Base-by-base conservation (phyloP, 768 basidiomycete genomes). In the Paxillus rubicundulus region DNA sequence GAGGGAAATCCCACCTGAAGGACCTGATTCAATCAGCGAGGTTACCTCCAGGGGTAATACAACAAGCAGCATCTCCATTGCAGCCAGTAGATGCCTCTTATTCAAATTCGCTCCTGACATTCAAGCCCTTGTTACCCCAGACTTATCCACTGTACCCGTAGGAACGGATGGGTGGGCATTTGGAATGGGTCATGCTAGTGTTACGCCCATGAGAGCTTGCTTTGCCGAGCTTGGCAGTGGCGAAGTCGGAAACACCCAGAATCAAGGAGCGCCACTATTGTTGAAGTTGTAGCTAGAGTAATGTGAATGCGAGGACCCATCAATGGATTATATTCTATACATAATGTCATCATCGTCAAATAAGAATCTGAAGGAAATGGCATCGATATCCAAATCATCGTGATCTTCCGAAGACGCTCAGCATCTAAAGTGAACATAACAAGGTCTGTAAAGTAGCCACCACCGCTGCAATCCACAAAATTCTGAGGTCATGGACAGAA, bases 161-260 rank as follows among this genome's bases (percentile, higher is more conserved):
- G 92, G 90, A 3, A 84, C 88, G 9, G 93, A 97, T 67, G 83
- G 81, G 0, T 92, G 89, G 88, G 91, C 89, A 14, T 72, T 94
- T 30, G 72, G 76, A 52, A 76, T 82, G 52, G 89, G 86, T 5
- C 81, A 74, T 58, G 85, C 81, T 32, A 88, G 87, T 57, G 83
- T 94, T 3, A 92, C 91, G 20, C 89, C 92, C 4, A 69, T 93
- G 49, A 77, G 82, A 49, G 84, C 92, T 14, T 75, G 79, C 52
- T 92, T 91, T 62, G 89, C 81, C 9, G 88, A 92, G 64, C 62
- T 45, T 24, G 55, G 42, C 20, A 12, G 61, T 63, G 49, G 56
- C 55, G 30, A 64, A 41, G 44, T 61, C 47, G 56, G 59, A 18
- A 66, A 73, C 37, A 38, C 72, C 20, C 79, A 81, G 34, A 34